Evolutionary conservation across 1,284 basidiomycete species (phyloP).

Genomic region (Malassezia caprae): DNA sequence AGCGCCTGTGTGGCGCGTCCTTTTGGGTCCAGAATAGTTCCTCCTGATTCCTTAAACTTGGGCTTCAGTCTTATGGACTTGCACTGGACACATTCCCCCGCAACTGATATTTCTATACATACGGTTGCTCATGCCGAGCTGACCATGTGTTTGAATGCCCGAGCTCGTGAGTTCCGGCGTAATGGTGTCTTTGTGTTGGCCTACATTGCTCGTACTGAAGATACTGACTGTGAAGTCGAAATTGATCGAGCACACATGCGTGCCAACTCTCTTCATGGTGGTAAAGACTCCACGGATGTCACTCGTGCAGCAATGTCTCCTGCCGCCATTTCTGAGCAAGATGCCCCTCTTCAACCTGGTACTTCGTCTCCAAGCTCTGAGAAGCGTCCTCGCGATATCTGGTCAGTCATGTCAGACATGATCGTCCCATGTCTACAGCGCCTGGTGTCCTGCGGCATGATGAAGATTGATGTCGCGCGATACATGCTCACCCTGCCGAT

Average conservation of each 20-base stretch:
- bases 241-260: neutral
- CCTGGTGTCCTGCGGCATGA: slow-evolving; percentile 49
- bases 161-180: slow-evolving; percentile 49
- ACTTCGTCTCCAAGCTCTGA: neutral
- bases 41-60: slow-evolving; percentile 42
- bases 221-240: slow-evolving; percentile 14
- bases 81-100: slow-evolving; percentile 48
- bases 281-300: neutral
- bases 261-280: neutral
- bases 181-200: slow-evolving; percentile 49
- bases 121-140: slow-evolving; percentile 49
- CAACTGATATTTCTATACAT: slow-evolving; percentile 36
- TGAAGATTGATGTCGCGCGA: slow-evolving; percentile 49
- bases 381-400: slow-evolving; percentile 33
- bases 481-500: slow-evolving; percentile 48
- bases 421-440: slow-evolving; percentile 49
- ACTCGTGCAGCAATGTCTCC: neutral
- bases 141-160: slow-evolving; percentile 44
- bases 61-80: slow-evolving; percentile 49
- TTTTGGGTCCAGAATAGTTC: slow-evolving; percentile 47
- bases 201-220: slow-evolving; percentile 47
- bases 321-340: slow-evolving; percentile 2
- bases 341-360: neutral
- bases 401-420: slow-evolving; percentile 46
- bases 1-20: slow-evolving; percentile 41